phyloP scores from a whole-genome alignment of 805 yeast species.

The Danielia reshetovae region DNA sequence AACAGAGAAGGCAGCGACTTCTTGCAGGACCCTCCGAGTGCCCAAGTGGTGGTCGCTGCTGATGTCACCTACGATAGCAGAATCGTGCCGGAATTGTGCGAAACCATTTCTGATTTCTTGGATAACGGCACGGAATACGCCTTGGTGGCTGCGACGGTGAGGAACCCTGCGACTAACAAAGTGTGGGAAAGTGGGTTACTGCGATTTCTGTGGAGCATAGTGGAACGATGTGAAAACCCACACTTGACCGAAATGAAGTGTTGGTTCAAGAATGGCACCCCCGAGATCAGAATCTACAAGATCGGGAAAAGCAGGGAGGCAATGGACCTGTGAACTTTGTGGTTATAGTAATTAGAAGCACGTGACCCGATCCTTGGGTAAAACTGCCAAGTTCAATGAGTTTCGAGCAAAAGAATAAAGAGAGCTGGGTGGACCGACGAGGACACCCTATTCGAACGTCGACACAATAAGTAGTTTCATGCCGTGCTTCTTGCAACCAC shows the following conservation, averaged over 20 bases:
- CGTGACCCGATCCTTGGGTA: no score
- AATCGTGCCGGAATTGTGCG: conserved; percentile 52
- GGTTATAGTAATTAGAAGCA: no score
- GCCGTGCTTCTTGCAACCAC: no score
- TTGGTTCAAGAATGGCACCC: conserved; percentile 16
- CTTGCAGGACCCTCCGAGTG: conserved; percentile 28
- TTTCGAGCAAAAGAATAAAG: no score
- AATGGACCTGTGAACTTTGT: no score
- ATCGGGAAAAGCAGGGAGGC: conserved; percentile 1
- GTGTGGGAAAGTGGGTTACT: conserved; percentile 27
- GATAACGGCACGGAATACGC: conserved; percentile 26
- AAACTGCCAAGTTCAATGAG: no score
- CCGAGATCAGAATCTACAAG: conserved; percentile 15
- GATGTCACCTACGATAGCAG: conserved; percentile 82
- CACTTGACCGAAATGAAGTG: conserved; percentile 3
- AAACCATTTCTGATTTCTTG: conserved; percentile 41
- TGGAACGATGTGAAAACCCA: conserved; percentile 6
- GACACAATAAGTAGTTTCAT: no score
- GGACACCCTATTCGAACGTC: no score
- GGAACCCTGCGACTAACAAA: conserved; percentile 45
- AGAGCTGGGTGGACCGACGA: no score
- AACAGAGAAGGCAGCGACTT: conserved; percentile 31
- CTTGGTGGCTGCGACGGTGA: conserved; percentile 67
- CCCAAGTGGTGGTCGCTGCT: conserved; percentile 67
- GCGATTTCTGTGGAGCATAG: conserved; percentile 11